Conservation (phyloP, 169 alveolate genomes). For the Plasmodium berghei region DNA sequence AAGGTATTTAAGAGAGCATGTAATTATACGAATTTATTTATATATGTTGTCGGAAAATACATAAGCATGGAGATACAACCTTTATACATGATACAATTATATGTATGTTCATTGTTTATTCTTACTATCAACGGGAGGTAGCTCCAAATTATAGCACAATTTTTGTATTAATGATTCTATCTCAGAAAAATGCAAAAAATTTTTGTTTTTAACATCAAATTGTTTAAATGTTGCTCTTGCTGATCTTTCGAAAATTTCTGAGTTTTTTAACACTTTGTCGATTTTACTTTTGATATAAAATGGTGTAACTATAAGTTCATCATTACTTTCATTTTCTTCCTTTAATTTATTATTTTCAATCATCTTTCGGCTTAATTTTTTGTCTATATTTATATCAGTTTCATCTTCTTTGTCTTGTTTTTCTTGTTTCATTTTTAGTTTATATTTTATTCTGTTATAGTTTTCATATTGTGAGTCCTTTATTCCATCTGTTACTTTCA, state of each 20-base stretch:
- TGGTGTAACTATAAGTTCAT: constrained; percentile 61
- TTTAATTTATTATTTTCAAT: constrained; percentile 69
- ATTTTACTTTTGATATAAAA: constrained; percentile 76
- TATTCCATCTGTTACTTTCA: constrained; percentile 1
- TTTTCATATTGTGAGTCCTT: neutral
- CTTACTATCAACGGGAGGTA: constrained; percentile 75
- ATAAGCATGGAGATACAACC: neutral
- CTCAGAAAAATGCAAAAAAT: constrained; percentile 70
- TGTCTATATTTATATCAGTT: constrained; percentile 36
- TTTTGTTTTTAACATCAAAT: constrained; percentile 70
- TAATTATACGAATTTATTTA: neutral
- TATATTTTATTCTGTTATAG: too few species aligned
- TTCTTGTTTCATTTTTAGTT: neutral
- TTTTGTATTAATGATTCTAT: constrained; percentile 71
- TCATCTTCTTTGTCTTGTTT: constrained; percentile 2
- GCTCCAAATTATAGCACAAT: constrained; percentile 59
- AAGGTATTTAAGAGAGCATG: too few species aligned
- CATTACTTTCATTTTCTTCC: constrained; percentile 61
- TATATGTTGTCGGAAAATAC: neutral
- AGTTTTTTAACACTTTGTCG: constrained; percentile 67
- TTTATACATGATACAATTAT: too few species aligned
- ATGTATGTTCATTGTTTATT: neutral
- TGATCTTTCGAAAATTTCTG: constrained; percentile 69
- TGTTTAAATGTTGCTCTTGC: constrained; percentile 77
- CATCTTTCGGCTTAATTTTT: constrained; percentile 62